Base-by-base conservation (phyloP, 345 rosid genomes). In the Ailanthus altissimus region DNA sequence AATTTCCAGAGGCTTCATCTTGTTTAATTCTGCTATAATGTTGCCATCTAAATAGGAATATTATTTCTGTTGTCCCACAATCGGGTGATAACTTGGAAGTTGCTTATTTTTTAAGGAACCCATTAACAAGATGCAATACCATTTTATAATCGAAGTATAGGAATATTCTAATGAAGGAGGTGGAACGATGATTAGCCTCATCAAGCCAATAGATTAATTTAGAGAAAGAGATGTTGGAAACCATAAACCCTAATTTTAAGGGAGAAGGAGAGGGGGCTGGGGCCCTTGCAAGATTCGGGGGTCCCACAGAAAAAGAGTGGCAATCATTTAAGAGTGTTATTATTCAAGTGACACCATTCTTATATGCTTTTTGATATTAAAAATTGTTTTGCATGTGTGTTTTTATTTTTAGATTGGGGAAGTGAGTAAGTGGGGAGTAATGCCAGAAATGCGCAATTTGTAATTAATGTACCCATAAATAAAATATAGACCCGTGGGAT, bases 271-370 rank as follows among this genome's bases (percentile, higher is more conserved):
- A 3, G 38, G 38, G 38, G 38, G 1, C 38, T 3, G 38, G 1
- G 38, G 2, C 38, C 84, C 87, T 79, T 78, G 20, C 57, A 78
- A 76, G 83, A 83, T 83, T 83, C 77, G 65, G 77, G 75, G 71
- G 74, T 78, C 81, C 81, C 82, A 72, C 80, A 21, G n/a, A 50
- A 57, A 84, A 83, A 81, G 84, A 70, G 83, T 59, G 84, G 81
- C 88, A 86, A 93, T 93, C 85, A 93, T 89, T 86, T 87, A 86
- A 80, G 81, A 67, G 51, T 75, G 67, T 60, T 53, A 75, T 28
- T 61, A 81, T 78, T 76, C 82, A 79, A 45, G 64, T 74, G 49
- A 62, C 54, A 66, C 75, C 51, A 77, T 81, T 60, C 78, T 62
- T 25, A 8, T 42, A 36, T 75, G 58, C 76, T 47, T 74, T 80